A percentile compares a stretch with the other conserved stretches of the same genome.
These are phyloP conservation scores for Trichoderma aggressivum DNA, from an alignment of 2,329 filamentous ascomycete species.

Conservation along the genomic window DNA sequence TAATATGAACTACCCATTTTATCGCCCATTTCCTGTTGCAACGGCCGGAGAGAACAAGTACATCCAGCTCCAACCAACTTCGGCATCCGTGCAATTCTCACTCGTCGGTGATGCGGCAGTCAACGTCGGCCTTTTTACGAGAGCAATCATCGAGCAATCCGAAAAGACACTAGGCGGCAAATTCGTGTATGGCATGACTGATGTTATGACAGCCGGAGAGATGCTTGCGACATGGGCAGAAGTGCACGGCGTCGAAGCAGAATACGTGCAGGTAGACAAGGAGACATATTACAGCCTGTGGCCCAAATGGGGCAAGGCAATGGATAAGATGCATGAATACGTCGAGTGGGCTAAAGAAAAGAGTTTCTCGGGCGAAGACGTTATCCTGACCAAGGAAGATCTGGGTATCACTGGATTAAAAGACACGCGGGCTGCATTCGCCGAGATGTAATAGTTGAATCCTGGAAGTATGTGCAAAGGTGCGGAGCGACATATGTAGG, in stretches of 20 bases:
- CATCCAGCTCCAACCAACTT: not conserved
- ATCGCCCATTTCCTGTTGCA: not conserved
- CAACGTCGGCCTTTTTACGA: not conserved
- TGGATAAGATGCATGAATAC: not conserved
- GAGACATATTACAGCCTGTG: not conserved
- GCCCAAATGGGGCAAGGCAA: not conserved
- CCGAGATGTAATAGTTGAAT: not conserved
- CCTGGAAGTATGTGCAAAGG: too few species aligned
- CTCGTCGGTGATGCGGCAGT: not conserved
- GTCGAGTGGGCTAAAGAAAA: not conserved
- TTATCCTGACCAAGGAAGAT: not conserved
- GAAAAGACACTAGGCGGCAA: not conserved
- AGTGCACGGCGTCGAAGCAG: not conserved
- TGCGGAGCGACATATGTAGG: too few species aligned
- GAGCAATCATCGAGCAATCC: not conserved
- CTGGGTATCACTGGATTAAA: not conserved
- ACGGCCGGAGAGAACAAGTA: not conserved
- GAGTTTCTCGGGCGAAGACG: not conserved
- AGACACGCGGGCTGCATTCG: not conserved
- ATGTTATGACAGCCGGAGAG: not conserved
- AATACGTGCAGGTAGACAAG: not conserved
- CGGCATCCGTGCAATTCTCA: too few species aligned
- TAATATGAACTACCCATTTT: not conserved
- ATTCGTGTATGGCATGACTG: not conserved
- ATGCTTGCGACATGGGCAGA: not conserved